Evolutionary conservation across 768 basidiomycete genomes (phyloP), one percentile per base, ranked within the genome.

Genomic region (Kwoniella sp.): DNA sequence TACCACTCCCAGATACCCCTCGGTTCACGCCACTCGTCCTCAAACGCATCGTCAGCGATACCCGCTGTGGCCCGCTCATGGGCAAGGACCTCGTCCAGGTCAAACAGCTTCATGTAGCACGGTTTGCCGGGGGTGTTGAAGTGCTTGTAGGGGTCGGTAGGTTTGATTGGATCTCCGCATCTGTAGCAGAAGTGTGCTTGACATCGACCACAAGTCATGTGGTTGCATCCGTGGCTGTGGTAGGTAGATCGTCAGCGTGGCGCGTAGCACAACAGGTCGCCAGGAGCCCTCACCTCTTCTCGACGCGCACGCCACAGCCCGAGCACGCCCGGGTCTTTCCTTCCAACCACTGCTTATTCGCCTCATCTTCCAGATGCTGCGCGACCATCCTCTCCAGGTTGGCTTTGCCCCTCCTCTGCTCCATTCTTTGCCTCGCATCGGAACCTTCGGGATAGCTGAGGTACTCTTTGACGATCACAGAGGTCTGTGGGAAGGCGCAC

Each of bases 341-440:
- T 25, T 82, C 78, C 23, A 92, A 77, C 87, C 87, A 92, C 61
- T 80, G 76, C 60, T 78, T 79, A 73, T 87, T 90, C 59, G 82
- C 80, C 69, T 82, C 79, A 27, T 89, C 88, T 70, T 92, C 88
- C 60, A 84, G 70, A 56, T 84, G 84, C 15, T 79, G 76, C 15
- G 69, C 75, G 0, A 88, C 82, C 41, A 92, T 78, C 62, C 77
- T 80, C 27, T 74, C 70, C 15, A 93, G 69, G 59, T 83, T 85
- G 2, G 53, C 76, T 60, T 75, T 79, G 12, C 89, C 89, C 66
- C 83, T 84, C 27, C 80, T 79, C 26, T 71, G 71, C 69, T 91
- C 87, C 57, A 89, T 78, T 23, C 56, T 55, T 23, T 48, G 52
- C 17, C 84, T 80, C 59, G 77, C 76, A 5, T 67, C 62, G 3